Base-by-base conservation (phyloP, 139 green algal genomes). In the Coelastrella sp. region DNA sequence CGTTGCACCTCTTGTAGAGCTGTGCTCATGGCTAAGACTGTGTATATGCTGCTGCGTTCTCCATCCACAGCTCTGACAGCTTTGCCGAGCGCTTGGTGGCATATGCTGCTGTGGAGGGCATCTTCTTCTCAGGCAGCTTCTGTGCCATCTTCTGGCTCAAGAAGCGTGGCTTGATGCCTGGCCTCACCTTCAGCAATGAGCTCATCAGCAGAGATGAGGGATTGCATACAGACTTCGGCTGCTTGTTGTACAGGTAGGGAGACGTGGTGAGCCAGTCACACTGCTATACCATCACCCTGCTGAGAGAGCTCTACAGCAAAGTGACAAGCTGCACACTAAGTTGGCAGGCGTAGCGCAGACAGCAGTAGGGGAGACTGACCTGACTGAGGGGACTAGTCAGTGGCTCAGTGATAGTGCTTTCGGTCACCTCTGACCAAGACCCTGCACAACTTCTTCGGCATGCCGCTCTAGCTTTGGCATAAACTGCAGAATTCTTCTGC, bases 91-190 rank as follows among this genome's bases (percentile, higher is more conserved):
- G 97, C 3, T 88, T 99, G 59, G 92, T 99, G 34, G 97, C 96
- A 0, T 99, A 98, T 84, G 95, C 97, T 0, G 96, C 93, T 41
- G 94, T 99, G 34, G 97, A 99, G 92, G 97, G 97, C 87, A 99
- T 99, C 86, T 98, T 99, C 92, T 99, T 99, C 90, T 96, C 89
- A 51, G 96, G 96, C 86, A 87, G 85, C 81, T 99, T 99, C 89
- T 99, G 97, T 84, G 93, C 95, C 77, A 99, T 99, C 89, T 99
- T 98, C 93, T 99, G 97, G 96, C 89, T 99, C 6, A 99, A 98
- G 94, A 99, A 99, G 96, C 93, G 98, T 25, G 93, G 95, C 25
- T 88, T 99, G 37, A 98, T 99, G 96, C 97, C 94, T 3, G 97
- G 97, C 8, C 95, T 99, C 69, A 98, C 95, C 74, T 99, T 99